Conservation (phyloP, 1,284 basidiomycete species). For the Polyporus tsugae region DNA sequence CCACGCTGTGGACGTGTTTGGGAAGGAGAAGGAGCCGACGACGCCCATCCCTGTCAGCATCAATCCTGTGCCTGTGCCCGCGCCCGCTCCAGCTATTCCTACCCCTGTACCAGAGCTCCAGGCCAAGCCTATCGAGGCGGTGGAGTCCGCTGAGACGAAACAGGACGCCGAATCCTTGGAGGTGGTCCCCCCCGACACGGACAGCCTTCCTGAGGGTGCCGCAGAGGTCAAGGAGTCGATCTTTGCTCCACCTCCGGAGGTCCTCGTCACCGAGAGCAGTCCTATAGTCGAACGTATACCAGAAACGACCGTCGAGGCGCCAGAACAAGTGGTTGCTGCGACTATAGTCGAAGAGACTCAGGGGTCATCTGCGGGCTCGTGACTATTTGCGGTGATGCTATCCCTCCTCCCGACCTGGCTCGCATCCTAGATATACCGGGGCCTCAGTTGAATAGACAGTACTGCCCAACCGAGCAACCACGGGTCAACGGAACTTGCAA, state of each 20-base stretch:
- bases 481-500: neutral
- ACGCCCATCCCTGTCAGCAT: constrained; percentile 16
- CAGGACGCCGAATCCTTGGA: neutral
- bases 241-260: neutral
- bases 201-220: neutral
- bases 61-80: neutral
- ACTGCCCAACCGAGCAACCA: neutral
- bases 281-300: constrained; percentile 3
- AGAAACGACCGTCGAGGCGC: neutral
- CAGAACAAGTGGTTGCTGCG: neutral
- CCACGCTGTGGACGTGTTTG: constrained; percentile 6
- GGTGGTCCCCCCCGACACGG: neutral
- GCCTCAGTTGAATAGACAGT: constrained; percentile 4
- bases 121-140: neutral
- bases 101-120: neutral
- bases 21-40: constrained; percentile 11
- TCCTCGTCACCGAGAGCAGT: constrained; percentile 15
- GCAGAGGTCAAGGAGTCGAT: neutral
- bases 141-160: neutral
- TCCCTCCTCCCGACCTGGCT: constrained; percentile 2
- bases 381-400: constrained; percentile 4
- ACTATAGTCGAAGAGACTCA: neutral
- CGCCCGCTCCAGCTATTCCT: neutral
- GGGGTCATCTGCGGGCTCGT: neutral
- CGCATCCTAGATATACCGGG: neutral